Conservation (phyloP, 495 filamentous ascomycete species). For the Hypoxylon rickii region DNA sequence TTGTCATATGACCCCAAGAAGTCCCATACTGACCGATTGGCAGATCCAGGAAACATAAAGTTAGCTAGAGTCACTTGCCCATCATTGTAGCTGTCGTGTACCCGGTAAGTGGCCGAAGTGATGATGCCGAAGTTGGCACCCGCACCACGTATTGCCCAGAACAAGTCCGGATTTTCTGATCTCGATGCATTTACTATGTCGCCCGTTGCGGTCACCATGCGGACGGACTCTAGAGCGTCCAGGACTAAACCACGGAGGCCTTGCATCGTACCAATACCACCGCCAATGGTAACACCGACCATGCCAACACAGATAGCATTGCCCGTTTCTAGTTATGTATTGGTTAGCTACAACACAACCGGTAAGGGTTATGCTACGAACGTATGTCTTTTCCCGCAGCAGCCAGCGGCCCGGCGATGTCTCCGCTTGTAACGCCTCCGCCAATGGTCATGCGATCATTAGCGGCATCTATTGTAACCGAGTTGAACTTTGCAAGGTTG, state of each 20-base stretch:
- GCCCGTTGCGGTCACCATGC: conserved; percentile 41
- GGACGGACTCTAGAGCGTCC: conserved; percentile 40
- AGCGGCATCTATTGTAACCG: conserved; percentile 36
- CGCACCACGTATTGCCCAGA: conserved; percentile 46
- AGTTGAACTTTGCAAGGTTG: conserved; percentile 38
- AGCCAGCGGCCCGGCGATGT: conserved; percentile 20
- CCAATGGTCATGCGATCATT: conserved; percentile 50
- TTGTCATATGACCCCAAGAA: neutral
- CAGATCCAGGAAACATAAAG: neutral
- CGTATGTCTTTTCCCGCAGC: conserved; percentile 21
- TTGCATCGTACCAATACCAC: conserved; percentile 42
- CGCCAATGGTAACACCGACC: conserved; percentile 47
- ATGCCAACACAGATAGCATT: conserved; percentile 35
- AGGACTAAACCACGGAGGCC: conserved; percentile 44
- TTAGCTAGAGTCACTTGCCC: conserved; percentile 18
- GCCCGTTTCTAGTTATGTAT: neutral
- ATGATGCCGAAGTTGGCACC: conserved; percentile 55
- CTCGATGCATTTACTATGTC: conserved; percentile 40
- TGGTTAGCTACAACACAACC: neutral
- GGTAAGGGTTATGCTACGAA: neutral
- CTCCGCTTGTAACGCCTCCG: conserved; percentile 42
- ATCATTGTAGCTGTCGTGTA: conserved; percentile 13
- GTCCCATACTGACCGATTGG: conserved; percentile 3
- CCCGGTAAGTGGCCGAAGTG: conserved; percentile 23
- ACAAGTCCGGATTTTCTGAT: conserved; percentile 47